A percentile compares a stretch with the other conserved stretches of the same genome.
These are phyloP conservation scores for Cyclocybe aegerita DNA, from an alignment of 768 basidiomycete species.

Conservation along the genomic window DNA sequence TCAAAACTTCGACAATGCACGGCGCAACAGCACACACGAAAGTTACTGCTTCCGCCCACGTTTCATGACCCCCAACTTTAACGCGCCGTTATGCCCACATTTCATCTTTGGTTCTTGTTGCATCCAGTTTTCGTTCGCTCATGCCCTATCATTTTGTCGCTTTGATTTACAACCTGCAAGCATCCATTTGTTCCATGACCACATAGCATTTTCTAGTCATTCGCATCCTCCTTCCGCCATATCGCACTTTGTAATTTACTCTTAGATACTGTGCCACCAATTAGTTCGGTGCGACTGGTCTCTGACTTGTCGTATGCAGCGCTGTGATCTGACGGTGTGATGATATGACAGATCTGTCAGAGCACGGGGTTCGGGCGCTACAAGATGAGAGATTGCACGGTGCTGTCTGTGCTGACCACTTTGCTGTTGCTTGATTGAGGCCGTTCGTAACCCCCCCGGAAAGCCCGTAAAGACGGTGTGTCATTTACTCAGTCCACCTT, in stretches of 20 bases:
- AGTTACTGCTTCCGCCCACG: slow-evolving; percentile 45
- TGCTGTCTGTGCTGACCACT: not conserved
- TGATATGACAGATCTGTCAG: not conserved
- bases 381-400: not conserved
- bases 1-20: slow-evolving; percentile 79
- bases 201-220: slow-evolving; percentile 27
- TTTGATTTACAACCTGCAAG: slow-evolving; percentile 36
- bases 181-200: slow-evolving; percentile 23
- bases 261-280: slow-evolving; percentile 36
- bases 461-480: too few species aligned
- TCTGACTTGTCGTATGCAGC: not conserved
- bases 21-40: slow-evolving; percentile 52
- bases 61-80: slow-evolving; percentile 30
- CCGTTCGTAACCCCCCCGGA: not conserved
- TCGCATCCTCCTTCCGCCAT: slow-evolving; percentile 33
- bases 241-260: slow-evolving; percentile 44
- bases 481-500: too few species aligned
- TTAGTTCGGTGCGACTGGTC: slow-evolving; percentile 11
- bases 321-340: slow-evolving; percentile 10
- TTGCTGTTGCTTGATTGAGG: too few species aligned
- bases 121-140: slow-evolving; percentile 26
- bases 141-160: slow-evolving; percentile 30
- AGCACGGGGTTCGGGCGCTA: slow-evolving; percentile 5
- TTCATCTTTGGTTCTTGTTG: slow-evolving; percentile 13
- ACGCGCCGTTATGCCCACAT: slow-evolving; percentile 23